Evolutionary conservation across 345 rosid genomes (phyloP).

Genomic region (Excoecaria cochinchinensis): DNA sequence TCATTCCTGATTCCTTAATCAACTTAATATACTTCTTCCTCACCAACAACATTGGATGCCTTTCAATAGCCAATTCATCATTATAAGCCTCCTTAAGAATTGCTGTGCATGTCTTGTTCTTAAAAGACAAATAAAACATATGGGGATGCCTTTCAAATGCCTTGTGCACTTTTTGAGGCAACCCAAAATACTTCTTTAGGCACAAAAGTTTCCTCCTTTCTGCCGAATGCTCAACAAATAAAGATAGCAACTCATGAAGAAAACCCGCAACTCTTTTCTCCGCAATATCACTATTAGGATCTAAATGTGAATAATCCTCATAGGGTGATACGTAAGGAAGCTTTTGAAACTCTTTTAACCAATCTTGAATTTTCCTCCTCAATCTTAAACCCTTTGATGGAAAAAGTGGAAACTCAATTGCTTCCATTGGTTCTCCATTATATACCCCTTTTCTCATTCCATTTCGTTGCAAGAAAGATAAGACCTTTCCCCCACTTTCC

Average conservation of each 20-base stretch:
- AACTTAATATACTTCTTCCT: conserved; percentile 62
- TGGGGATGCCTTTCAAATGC: conserved; percentile 90
- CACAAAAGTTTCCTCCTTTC: conserved; percentile 75
- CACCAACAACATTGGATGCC: conserved; percentile 59
- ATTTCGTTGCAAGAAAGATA: conserved; percentile 65
- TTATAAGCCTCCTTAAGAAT: conserved; percentile 77
- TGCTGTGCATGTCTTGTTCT: conserved; percentile 69
- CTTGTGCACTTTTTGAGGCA: conserved; percentile 62
- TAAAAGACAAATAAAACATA: conserved; percentile 69
- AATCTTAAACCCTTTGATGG: conserved; percentile 78
- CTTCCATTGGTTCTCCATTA: conserved; percentile 39
- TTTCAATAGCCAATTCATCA: conserved; percentile 42
- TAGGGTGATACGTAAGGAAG: conserved; percentile 79
- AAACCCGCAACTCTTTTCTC: conserved; percentile 87
- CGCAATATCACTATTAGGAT: conserved; percentile 62
- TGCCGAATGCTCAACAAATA: conserved; percentile 82
- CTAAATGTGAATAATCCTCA: conserved; percentile 63
- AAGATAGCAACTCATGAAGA: conserved; percentile 76
- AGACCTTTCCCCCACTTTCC: conserved; percentile 28
- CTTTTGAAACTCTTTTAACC: conserved; percentile 69
- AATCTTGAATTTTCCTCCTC: conserved; percentile 62
- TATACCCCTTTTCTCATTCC: conserved; percentile 45
- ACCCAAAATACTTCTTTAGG: conserved; percentile 67
- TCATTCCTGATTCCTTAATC: conserved; percentile 54
- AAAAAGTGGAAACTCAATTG: conserved; percentile 67